Percentiles rank a stretch among this genome's conserved stretches.
Conservation (phyloP, 306 rosid species). For the Cucumis melo region DNA sequence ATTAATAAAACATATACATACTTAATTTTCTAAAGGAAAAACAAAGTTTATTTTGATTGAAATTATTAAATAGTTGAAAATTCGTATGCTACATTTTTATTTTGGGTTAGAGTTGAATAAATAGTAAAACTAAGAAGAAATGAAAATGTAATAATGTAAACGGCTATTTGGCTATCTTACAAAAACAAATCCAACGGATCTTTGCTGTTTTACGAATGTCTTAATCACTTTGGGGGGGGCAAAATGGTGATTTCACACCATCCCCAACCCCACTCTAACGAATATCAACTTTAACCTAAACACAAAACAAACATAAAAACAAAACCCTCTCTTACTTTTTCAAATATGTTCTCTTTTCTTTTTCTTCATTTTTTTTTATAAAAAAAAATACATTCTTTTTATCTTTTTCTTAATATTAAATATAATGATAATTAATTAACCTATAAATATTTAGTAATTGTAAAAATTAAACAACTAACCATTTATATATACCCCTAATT, state of each 20-base stretch:
- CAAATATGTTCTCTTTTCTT: background rate
- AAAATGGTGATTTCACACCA: background rate
- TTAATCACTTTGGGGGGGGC: background rate
- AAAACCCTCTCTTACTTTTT: background rate
- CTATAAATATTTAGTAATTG: no score
- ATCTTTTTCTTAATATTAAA: no score
- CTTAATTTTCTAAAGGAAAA: no score
- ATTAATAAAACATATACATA: no score
- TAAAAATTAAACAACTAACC: background rate
- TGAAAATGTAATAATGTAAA: background rate
- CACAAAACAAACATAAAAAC: background rate
- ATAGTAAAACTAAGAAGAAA: no score
- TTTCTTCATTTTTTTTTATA: no score
- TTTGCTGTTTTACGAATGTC: background rate
- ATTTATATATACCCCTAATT: background rate
- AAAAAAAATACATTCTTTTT: no score
- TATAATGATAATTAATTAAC: no score
- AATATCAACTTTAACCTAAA: background rate
- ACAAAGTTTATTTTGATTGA: no score
- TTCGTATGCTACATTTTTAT: no score
- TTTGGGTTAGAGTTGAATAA: no score
- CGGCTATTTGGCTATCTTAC: background rate
- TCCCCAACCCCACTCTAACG: background rate
- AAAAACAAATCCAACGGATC: background rate
- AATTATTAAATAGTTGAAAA: no score